Conservation (phyloP, 2,329 filamentous ascomycete genomes). For the Paraphaeosphaeria sporulosa region DNA sequence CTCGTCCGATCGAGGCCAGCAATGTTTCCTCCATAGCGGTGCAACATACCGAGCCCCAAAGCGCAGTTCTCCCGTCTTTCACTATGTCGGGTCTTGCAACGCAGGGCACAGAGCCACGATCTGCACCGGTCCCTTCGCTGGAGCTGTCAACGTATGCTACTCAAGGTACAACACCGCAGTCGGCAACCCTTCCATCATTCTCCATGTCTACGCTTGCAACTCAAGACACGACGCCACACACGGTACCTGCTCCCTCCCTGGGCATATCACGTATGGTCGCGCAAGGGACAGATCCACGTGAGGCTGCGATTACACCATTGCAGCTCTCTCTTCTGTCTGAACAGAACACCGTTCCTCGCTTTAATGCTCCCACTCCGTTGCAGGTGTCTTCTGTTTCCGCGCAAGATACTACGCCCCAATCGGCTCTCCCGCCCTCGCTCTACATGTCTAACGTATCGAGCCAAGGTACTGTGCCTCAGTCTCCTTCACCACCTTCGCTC, state of each 20-base stretch:
- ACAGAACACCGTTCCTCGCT: slow-evolving; percentile 36
- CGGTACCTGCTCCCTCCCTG: slow-evolving; percentile 25
- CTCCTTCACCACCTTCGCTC: slow-evolving; percentile 14
- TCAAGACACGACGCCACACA: slow-evolving; percentile 34
- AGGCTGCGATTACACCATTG: slow-evolving; percentile 23
- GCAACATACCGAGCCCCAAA: slow-evolving; percentile 36
- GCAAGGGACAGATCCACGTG: slow-evolving; percentile 29
- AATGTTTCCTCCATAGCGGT: slow-evolving; percentile 38
- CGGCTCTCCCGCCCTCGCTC: slow-evolving; percentile 15
- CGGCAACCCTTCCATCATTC: slow-evolving; percentile 24
- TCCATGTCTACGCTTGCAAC: slow-evolving; percentile 30
- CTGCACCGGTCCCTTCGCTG: slow-evolving; percentile 22
- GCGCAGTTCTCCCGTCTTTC: slow-evolving; percentile 10
- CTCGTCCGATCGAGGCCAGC: slow-evolving; percentile 26
- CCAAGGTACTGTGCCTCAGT: slow-evolving; percentile 30
- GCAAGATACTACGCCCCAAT: slow-evolving; percentile 24
- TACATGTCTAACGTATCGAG: slow-evolving; percentile 24
- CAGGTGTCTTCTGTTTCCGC: slow-evolving; percentile 25
- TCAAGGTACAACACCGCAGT: slow-evolving; percentile 33
- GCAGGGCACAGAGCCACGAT: slow-evolving; percentile 23
- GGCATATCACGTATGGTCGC: slow-evolving; percentile 25
- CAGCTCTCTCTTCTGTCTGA: slow-evolving; percentile 32
- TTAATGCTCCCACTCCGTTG: slow-evolving; percentile 23
- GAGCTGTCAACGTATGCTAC: slow-evolving; percentile 31
- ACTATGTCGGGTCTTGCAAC: slow-evolving; percentile 3